Conservation (phyloP, 2,329 filamentous ascomycete species). For the Penicillium aurantiogriseum region DNA sequence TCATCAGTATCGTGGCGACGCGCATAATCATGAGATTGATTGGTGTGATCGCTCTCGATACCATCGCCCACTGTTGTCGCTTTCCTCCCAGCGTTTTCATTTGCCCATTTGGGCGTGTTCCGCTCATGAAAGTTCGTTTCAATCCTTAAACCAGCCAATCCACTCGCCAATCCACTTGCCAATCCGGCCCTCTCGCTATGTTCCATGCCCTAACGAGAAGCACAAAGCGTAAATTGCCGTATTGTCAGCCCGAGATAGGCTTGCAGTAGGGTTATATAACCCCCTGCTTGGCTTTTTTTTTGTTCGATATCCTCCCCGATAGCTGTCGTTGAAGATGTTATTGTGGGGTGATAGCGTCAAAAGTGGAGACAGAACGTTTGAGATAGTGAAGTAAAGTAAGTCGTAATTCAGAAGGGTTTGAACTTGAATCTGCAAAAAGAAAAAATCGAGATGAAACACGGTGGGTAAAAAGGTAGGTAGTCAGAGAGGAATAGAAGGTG, state of each 20-base stretch:
- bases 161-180: conserved; percentile 3
- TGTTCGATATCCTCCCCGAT: conserved; percentile 10
- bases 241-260: conserved; percentile 13
- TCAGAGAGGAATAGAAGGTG: conserved; percentile 10
- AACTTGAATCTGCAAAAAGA: background rate
- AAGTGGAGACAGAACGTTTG: conserved; percentile 17
- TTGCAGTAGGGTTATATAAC: conserved; percentile 25
- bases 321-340: conserved; percentile 9
- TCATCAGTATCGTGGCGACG: conserved; percentile 40
- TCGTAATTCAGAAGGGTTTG: background rate
- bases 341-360: conserved; percentile 23
- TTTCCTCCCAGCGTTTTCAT: conserved; percentile 25
- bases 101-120: conserved; percentile 26
- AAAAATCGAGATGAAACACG: background rate
- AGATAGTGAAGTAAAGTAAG: background rate
- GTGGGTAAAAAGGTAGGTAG: conserved; percentile 6
- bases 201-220: conserved; percentile 39
- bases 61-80: conserved; percentile 32
- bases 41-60: conserved; percentile 40
- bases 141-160: conserved; percentile 39
- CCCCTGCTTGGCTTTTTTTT: conserved; percentile 11
- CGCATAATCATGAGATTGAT: conserved; percentile 35
- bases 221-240: conserved; percentile 15
- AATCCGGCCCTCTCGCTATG: conserved; percentile 33
- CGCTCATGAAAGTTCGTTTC: conserved; percentile 38